Evolutionary conservation across 176 grass and related monocot genomes (phyloP), one percentile per base, ranked within the genome.

Genomic region (Oryza punctata): DNA sequence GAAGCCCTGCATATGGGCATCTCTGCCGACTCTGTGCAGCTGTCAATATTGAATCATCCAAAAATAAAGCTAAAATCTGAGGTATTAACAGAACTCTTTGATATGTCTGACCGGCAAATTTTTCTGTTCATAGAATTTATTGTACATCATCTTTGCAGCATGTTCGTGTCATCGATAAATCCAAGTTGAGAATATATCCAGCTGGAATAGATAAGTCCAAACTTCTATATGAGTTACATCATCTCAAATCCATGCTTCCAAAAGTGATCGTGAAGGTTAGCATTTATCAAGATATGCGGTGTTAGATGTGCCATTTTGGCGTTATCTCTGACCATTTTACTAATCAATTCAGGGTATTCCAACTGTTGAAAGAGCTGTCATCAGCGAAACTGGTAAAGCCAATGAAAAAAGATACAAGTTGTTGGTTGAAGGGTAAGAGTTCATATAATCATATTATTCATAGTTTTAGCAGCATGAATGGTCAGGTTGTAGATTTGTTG

Each of bases 211-310:
- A 95, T 75, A 95, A 80, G 66, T 86, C 63, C 33, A 91, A 90
- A 81, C 89, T 98, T 82, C 91, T 93, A 77, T 91, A 83, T 90
- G 91, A 93, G 74, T 72, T 98, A 63, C 90, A 98, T 76, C 70
- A 72, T 72, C 84, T 98, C 68, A 93, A 90, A 57, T 77, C 75
- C 57, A 86, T 93, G 76, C 91, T 98, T 87, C 91, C 92, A 12
- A 98, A 95, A 92, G 96, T 98, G 49, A 95, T 93, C 72, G 96
- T 98, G 79, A 98, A 98, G 92, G 92, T 98, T 67, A 82, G 78
- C 54, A 60, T 60, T 60, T 60, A 60, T 60, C 45, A 61, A 30
- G 4, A 73, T 65, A n/a, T 21, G 70, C 4, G 13, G 43, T 90
- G 41, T 75, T 73, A 65, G 13, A 59, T 52, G 69, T 52, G 21